Evolutionary conservation across 176 grass and related monocot species (phyloP).

Genomic region (Triticum timopheevii): DNA sequence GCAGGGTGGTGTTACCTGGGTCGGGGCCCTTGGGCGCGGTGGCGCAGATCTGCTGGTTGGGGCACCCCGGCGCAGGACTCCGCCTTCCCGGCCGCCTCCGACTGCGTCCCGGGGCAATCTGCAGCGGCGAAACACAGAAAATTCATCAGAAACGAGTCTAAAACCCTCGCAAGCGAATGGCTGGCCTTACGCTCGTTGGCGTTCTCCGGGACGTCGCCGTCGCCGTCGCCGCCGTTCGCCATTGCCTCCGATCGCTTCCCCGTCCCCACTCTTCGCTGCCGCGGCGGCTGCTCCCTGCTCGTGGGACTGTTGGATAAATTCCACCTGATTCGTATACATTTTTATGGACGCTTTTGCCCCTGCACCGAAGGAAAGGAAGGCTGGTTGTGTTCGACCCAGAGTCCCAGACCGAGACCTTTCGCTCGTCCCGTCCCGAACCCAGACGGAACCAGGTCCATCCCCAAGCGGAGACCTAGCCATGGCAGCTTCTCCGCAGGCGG

Average conservation of each 20-base stretch:
- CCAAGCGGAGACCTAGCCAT: constrained; percentile 19
- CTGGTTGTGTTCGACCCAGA: constrained; percentile 5
- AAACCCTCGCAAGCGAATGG: background rate
- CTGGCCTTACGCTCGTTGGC: constrained; percentile 63
- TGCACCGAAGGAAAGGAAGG: background rate
- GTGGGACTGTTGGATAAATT: background rate
- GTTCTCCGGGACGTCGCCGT: constrained; percentile 45
- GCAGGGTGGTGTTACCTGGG: constrained; percentile 44
- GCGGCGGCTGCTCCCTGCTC: constrained; percentile 5
- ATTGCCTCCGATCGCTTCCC: constrained; percentile 5
- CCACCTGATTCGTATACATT: background rate
- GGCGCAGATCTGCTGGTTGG: constrained; percentile 79
- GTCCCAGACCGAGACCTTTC: constrained; percentile 8
- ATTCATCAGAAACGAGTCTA: background rate
- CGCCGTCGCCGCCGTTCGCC: constrained; percentile 30
- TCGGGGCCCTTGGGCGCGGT: constrained; percentile 67
- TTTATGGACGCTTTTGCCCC: constrained; percentile 3
- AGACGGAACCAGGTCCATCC: constrained; percentile 16
- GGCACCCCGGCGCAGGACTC: constrained; percentile 76
- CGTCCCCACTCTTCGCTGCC: background rate
- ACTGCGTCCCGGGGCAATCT: constrained; percentile 77
- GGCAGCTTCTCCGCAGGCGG: constrained; percentile 21
- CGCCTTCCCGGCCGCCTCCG: constrained; percentile 68
- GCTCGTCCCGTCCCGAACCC: constrained; percentile 9
- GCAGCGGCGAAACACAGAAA: constrained; percentile 18